Conservation (phyloP, 164 flowering plant genomes). For the Magnolia sinica region DNA sequence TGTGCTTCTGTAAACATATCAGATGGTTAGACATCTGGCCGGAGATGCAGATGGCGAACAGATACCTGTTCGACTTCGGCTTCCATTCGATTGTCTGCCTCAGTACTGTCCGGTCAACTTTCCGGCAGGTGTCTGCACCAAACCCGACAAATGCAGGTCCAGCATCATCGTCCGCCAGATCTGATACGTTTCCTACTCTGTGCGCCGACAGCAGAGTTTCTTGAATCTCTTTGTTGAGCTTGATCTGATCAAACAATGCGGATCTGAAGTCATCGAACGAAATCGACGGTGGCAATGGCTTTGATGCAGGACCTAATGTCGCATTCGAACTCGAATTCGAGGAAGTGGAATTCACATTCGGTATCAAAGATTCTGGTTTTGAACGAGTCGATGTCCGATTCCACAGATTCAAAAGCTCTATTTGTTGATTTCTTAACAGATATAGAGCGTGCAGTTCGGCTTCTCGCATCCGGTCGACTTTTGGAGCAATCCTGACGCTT, state of each 20-base stretch:
- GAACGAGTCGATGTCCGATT: constrained; percentile 31
- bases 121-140: constrained; percentile 37
- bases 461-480: constrained; percentile 53
- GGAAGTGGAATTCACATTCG: constrained; percentile 2
- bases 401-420: constrained; percentile 57
- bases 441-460: constrained; percentile 68
- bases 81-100: constrained; percentile 85
- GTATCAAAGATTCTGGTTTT: background rate
- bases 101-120: constrained; percentile 36
- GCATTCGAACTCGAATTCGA: constrained; percentile 5
- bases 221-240: constrained; percentile 65
- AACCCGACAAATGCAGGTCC: constrained; percentile 22
- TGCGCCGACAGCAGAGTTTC: constrained; percentile 60
- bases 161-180: constrained; percentile 18
- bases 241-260: constrained; percentile 53
- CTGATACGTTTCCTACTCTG: constrained; percentile 35
- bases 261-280: constrained; percentile 43
- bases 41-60: constrained; percentile 78
- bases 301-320: constrained; percentile 3
- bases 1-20: constrained; percentile 94
- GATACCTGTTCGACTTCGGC: constrained; percentile 55
- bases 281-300: background rate
- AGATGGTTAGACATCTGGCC: constrained; percentile 99
- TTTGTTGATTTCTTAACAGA: constrained; percentile 65
- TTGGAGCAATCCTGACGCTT: constrained; percentile 15